Conservation (phyloP, 352 stramenopile species). For the Saprolegnia diclina region DNA sequence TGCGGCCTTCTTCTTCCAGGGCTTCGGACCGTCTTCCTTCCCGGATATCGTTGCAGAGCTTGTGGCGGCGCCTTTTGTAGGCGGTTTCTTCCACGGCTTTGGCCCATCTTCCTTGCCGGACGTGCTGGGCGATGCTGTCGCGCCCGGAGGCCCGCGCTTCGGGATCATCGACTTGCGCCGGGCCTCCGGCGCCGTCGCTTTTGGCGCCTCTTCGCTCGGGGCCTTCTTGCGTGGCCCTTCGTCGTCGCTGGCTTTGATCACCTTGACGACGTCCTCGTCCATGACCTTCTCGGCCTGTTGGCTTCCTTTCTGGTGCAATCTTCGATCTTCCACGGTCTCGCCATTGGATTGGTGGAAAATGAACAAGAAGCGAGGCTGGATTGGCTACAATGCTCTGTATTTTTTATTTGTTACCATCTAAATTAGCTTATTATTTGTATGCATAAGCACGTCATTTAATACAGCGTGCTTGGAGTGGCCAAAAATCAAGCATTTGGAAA, state of each 20-base stretch:
- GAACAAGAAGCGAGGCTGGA: no score
- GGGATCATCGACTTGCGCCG: slow-evolving; percentile 9
- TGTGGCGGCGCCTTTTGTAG: not conserved
- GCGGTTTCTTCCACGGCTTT: not conserved
- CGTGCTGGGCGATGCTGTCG: not conserved
- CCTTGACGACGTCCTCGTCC: not conserved
- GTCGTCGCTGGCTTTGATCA: no score
- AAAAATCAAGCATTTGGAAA: not conserved
- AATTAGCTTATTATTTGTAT: not conserved
- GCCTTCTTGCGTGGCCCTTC: no score
- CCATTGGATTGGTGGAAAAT: not conserved
- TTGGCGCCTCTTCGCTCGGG: no score
- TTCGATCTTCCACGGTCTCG: slow-evolving; percentile 12
- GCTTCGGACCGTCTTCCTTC: not conserved
- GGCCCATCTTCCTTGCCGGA: slow-evolving; percentile 6
- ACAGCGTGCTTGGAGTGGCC: not conserved
- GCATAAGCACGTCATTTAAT: not conserved
- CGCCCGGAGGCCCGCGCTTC: not conserved
- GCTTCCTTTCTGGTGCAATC: not conserved
- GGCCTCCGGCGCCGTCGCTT: not conserved
- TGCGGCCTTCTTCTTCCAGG: not conserved
- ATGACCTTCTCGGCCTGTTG: not conserved
- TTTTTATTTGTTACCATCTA: not conserved
- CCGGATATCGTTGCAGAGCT: not conserved
- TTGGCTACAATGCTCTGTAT: no score